phyloP scores from a whole-genome alignment of 1,284 basidiomycete species.

The Retiboletus fuscus region DNA sequence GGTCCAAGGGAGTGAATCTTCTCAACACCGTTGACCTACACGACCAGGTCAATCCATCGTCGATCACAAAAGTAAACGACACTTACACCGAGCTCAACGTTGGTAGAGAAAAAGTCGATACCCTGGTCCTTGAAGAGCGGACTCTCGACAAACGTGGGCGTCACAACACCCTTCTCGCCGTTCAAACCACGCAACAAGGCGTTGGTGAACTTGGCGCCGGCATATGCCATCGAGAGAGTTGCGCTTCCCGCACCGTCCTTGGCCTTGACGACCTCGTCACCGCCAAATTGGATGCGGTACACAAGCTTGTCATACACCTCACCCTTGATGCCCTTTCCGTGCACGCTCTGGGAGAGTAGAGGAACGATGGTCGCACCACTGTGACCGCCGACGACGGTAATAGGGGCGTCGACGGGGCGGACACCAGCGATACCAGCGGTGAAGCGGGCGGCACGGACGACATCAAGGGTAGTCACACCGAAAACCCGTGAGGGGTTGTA shows the following conservation, averaged over 20 bases:
- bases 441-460: conserved; percentile 96
- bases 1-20: conserved; percentile 87
- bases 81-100: conserved; percentile 90
- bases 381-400: conserved; percentile 97
- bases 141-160: conserved; percentile 91
- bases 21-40: conserved; percentile 86
- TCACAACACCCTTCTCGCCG: too few species aligned
- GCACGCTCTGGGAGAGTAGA: conserved; percentile 84
- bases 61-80: conserved; percentile 14
- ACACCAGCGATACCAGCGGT: conserved; percentile 80
- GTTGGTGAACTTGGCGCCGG: conserved; percentile 90
- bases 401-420: conserved; percentile 73
- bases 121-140: conserved; percentile 85
- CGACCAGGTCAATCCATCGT: conserved; percentile 21
- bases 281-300: conserved; percentile 91
- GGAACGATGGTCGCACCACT: conserved; percentile 97
- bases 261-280: conserved; percentile 91
- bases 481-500: conserved; percentile 86
- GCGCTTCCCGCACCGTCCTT: conserved; percentile 92
- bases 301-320: conserved; percentile 79
- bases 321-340: conserved; percentile 70
- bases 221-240: conserved; percentile 95
- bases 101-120: conserved; percentile 91
- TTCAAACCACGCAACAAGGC: conserved; percentile 85
- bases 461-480: conserved; percentile 97